Evolutionary conservation across 495 filamentous ascomycete genomes (phyloP), one percentile per base, ranked within the genome.

Genomic region (Articulospora tetracladia): DNA sequence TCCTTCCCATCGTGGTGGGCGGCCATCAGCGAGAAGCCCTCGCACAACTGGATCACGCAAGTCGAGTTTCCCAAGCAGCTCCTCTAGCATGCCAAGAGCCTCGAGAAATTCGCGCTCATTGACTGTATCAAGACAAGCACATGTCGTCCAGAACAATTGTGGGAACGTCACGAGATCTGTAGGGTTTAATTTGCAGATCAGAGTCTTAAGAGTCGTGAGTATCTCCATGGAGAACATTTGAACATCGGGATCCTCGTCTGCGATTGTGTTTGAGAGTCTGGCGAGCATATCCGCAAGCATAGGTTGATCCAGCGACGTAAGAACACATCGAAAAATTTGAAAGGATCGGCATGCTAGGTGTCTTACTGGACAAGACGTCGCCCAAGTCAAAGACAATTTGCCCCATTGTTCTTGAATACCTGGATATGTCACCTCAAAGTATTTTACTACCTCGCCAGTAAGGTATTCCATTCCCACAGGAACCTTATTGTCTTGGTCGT

Each of bases 191-290:
- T 91, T 91, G 58, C 83, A 82, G 58, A 98, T 94, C 56, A 97
- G 88, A 0, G 92, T 90, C 59, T 93, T 91, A 47, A 99, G 71
- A 0, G 94, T 98, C 0, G 92, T 96, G 25, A 99, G 76, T 67
- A 98, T 97, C 68, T 99, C 94, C 88, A 97, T 91, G 1, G 95
- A 95, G 71, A 97, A 99, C 1, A 91, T 90, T 65, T 96, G 91
- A 52, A 96, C 92, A 72, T 97, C 93, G 0, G 84, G 77, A 61
- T 93, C 89, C 62, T 97, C 91, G 64, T 97, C 92, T 1, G 94
- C 91, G 59, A 99, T 95, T 0, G 93, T 97, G 72, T 96, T 97
- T 2, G 93, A 97, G 24, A 98, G 82, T 24, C 95, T 80, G 49
- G 88, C 92, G 20, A 99, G 83, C 90, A 98, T 98, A 64, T 98